Evolutionary conservation across 352 stramenopile species (phyloP), one percentile per base, ranked within the genome.

Genomic region (Pythium vanterpoolii): DNA sequence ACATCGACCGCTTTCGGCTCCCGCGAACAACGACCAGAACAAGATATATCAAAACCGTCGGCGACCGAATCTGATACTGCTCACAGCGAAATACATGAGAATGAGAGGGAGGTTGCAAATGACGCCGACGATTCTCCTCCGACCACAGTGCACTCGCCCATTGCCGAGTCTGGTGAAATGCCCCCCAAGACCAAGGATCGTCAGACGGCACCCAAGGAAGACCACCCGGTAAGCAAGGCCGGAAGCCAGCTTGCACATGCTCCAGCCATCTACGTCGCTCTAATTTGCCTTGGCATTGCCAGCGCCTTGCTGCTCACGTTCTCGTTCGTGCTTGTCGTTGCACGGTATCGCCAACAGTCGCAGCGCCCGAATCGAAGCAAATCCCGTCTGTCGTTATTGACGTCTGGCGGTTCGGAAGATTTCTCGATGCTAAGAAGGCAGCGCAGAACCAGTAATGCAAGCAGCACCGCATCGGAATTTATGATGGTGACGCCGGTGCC

Each of bases 401-500:
- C 52, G 2, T 44, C 42, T 5, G 51, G 38, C 1, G 27, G 18
- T 1, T 46, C 45, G 7, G 60, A 57, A 23, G 52, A 57, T 24
- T 28, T 60, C 21, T 55, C 26, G 1, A 31, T 56, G 7, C 8
- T 18, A 5, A 26, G 30, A 19, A 21, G 46, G 13, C 21, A 40
- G 14, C 48, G 59, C 18, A 26, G 31, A 26, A 27, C n/a, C 26
- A 56, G 51, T 16, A 30, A 26, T 10, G 40, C 28, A 2, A 44
- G 57, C 14, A 55, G 36, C 16, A 13, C 50, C 26, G 45, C 24
- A 2, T 57, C 40, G 3, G 47, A 58, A 16, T 19, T 4, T 8
- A 33, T 49, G 24, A 51, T 60, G 48, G 18, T 52, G 11, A 56
- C 58, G 14, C 27, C 58, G 26, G 31, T 60, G 4, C 58, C 42